Conservation (phyloP, 352 stramenopile genomes). For the Pythium pyrilobum region DNA sequence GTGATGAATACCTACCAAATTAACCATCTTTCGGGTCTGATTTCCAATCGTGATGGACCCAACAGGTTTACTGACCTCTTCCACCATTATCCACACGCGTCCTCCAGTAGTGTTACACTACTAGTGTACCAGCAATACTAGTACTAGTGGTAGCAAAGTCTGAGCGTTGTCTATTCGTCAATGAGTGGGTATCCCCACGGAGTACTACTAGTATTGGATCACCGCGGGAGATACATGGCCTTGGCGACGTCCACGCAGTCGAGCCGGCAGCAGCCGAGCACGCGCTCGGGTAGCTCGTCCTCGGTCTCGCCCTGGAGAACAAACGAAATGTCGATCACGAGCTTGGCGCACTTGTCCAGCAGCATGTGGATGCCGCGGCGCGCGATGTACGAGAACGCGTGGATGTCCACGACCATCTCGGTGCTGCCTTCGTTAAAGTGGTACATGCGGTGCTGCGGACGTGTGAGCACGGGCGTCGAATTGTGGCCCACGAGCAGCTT, state of each 20-base stretch:
- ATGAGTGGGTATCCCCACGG: too few species aligned
- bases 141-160: too few species aligned
- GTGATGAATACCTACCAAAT: conserved; percentile 79
- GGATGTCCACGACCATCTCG: conserved; percentile 76
- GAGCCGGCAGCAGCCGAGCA: conserved; percentile 79
- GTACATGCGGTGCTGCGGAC: conserved; percentile 81
- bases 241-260: conserved; percentile 65
- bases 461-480: conserved; percentile 74
- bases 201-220: not conserved
- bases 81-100: not conserved
- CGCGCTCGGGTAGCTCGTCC: conserved; percentile 82
- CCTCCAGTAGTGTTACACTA: not conserved
- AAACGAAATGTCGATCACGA: conserved; percentile 87
- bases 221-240: conserved; percentile 47
- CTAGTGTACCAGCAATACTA: too few species aligned
- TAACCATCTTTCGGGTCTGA: conserved; percentile 91
- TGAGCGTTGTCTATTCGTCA: too few species aligned
- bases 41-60: conserved; percentile 82
- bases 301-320: conserved; percentile 85
- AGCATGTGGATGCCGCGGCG: conserved; percentile 73
- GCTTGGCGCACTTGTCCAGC: conserved; percentile 63
- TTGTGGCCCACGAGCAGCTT: conserved; percentile 80
- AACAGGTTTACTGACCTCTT: conserved; percentile 77
- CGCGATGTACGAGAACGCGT: conserved; percentile 82
- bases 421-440: conserved; percentile 60